These are phyloP conservation scores for Gnomoniopsis sp. DNA, from an alignment of 2,329 filamentous ascomycete species.

Conservation along the genomic window DNA sequence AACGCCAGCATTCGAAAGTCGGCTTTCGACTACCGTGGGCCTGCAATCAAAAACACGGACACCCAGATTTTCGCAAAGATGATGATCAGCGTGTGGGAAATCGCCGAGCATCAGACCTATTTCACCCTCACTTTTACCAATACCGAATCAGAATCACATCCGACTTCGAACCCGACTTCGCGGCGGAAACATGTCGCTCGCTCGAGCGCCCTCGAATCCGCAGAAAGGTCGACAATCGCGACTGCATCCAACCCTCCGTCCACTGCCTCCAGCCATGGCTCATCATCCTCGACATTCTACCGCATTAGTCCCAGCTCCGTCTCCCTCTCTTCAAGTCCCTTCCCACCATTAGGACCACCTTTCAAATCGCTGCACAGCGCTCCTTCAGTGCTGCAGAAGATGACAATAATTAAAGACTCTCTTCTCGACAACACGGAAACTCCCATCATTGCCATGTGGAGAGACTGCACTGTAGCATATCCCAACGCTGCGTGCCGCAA, in stretches of 20 bases:
- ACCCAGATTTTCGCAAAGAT: slow-evolving; percentile 62
- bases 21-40: slow-evolving; percentile 28
- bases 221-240: slow-evolving; percentile 41
- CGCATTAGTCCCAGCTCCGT: slow-evolving; percentile 48
- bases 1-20: slow-evolving; percentile 38
- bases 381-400: slow-evolving; percentile 68
- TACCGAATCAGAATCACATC: slow-evolving; percentile 39
- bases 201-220: slow-evolving; percentile 40
- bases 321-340: slow-evolving; percentile 54
- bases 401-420: slow-evolving; percentile 72
- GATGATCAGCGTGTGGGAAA: slow-evolving; percentile 72
- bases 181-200: slow-evolving; percentile 37
- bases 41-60: slow-evolving; percentile 33
- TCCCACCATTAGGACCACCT: slow-evolving; percentile 66
- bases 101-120: slow-evolving; percentile 64
- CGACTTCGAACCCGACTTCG: slow-evolving; percentile 28
- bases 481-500: slow-evolving; percentile 64
- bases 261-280: slow-evolving; percentile 42
- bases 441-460: slow-evolving; percentile 78
- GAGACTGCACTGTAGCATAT: slow-evolving; percentile 69
- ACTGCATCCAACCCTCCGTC: slow-evolving; percentile 44
- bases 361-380: slow-evolving; percentile 51
- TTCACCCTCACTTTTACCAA: slow-evolving; percentile 75
- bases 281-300: slow-evolving; percentile 42
- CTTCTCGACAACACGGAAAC: slow-evolving; percentile 71